Evolutionary conservation across 345 rosid genomes (phyloP).

Genomic region (Lepidium africanum): DNA sequence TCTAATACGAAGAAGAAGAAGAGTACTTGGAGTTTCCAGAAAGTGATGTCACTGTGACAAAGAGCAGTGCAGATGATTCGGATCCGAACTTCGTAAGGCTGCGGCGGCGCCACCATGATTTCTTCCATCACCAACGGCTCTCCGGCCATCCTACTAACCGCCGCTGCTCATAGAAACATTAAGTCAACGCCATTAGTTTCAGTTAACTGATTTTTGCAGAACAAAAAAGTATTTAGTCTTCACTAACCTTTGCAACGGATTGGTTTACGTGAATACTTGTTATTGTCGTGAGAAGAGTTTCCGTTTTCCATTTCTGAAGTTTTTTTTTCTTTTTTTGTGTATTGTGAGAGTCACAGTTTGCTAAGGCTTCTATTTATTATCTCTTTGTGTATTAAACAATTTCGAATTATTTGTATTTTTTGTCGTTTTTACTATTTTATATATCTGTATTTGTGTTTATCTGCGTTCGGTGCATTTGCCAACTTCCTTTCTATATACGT

Average conservation of each 20-base stretch:
- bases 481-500: neutral
- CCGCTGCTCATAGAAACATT: slow-evolving; percentile 39
- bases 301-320: slow-evolving; percentile 27
- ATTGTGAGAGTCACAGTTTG: neutral
- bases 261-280: slow-evolving; percentile 35
- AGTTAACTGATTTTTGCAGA: neutral
- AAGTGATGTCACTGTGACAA: slow-evolving; percentile 67
- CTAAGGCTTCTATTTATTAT: neutral
- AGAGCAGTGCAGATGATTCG: slow-evolving; percentile 68
- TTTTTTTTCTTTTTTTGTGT: neutral
- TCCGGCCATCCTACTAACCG: slow-evolving; percentile 57
- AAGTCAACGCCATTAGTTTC: neutral
- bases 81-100: slow-evolving; percentile 64
- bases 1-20: neutral
- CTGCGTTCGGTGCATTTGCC: neutral
- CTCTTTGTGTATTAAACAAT: neutral
- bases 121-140: slow-evolving; percentile 77
- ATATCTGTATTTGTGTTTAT: neutral
- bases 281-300: slow-evolving; percentile 1
- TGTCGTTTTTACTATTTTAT: neutral
- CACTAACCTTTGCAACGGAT: slow-evolving; percentile 58
- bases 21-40: slow-evolving; percentile 64
- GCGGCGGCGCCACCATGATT: slow-evolving; percentile 64
- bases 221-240: neutral
- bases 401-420: neutral